Evolutionary conservation across 441 rosid species (phyloP).

Genomic region (Euphorbia celastroides): DNA sequence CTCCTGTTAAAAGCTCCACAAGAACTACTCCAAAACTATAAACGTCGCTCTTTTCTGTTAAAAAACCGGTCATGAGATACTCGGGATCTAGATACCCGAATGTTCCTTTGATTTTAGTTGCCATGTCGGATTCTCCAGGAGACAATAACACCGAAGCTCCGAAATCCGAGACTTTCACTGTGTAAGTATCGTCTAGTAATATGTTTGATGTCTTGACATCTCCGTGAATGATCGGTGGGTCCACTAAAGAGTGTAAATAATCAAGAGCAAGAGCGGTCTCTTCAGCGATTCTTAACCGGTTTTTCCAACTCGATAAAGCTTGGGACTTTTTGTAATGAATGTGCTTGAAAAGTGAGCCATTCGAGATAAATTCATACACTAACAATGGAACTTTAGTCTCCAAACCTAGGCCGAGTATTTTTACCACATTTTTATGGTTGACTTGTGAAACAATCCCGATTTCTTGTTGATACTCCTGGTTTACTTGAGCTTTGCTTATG

Average conservation of each 20-base stretch:
- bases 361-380: conserved; percentile 23
- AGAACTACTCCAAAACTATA: conserved; percentile 32
- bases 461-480: conserved; percentile 19
- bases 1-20: conserved; percentile 27
- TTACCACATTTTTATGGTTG: conserved; percentile 27
- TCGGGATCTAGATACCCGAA: conserved; percentile 33
- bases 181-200: conserved; percentile 15
- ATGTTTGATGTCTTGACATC: conserved; percentile 27
- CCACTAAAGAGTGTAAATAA: conserved; percentile 24
- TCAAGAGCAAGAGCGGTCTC: conserved; percentile 24
- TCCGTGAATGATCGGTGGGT: conserved; percentile 25
- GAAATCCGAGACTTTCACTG: conserved; percentile 28
- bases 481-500: conserved; percentile 3
- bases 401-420: conserved; percentile 21
- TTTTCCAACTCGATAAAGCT: conserved; percentile 12
- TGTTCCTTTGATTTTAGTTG: conserved; percentile 22
- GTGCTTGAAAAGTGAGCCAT: conserved; percentile 22
- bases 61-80: conserved; percentile 23
- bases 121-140: conserved; percentile 12
- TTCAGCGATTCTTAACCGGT: conserved; percentile 16
- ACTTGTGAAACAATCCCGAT: conserved; percentile 19
- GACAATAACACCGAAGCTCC: conserved; percentile 31
- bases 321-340: conserved; percentile 15
- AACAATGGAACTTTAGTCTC: conserved; percentile 24
- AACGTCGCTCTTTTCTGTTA: conserved; percentile 28